These are phyloP conservation scores for Cutaneotrichosporon sp. DNA, from an alignment of 1,284 basidiomycete genomes.

Conservation along the genomic window DNA sequence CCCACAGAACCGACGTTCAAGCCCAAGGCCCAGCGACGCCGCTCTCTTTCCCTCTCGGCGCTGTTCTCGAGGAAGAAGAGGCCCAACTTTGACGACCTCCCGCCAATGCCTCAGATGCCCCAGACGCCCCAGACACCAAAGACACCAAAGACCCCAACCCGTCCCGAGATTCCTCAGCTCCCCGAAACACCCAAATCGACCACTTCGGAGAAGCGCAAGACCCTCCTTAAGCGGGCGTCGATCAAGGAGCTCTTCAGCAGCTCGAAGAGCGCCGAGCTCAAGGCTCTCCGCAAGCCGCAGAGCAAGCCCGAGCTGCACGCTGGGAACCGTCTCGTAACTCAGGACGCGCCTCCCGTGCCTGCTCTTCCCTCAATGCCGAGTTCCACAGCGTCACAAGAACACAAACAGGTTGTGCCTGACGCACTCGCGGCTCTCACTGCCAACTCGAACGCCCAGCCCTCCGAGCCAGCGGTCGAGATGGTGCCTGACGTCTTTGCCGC, in stretches of 20 bases:
- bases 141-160: neutral
- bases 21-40: constrained; percentile 14
- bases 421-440: constrained; percentile 25
- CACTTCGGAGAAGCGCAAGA: constrained; percentile 16
- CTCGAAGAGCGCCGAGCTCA: constrained; percentile 6
- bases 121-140: constrained; percentile 7
- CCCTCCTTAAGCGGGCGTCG: constrained; percentile 10
- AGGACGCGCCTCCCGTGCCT: constrained; percentile 17
- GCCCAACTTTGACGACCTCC: constrained; percentile 11
- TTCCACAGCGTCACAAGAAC: neutral
- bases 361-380: constrained; percentile 8
- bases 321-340: constrained; percentile 9
- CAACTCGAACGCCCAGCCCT: constrained; percentile 9
- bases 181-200: constrained; percentile 2
- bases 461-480: constrained; percentile 18
- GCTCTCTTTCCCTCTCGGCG: constrained; percentile 19
- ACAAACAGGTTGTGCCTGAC: constrained; percentile 20
- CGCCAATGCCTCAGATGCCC: neutral
- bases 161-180: constrained; percentile 8
- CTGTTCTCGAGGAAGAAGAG: constrained; percentile 22
- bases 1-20: neutral
- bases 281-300: constrained; percentile 18
- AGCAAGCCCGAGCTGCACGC: constrained; percentile 23
- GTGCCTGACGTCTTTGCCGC: constrained; percentile 26
- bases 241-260: constrained; percentile 23